Base-by-base conservation (phyloP, 345 rosid genomes). In the Xanthoceras sorbifolium region DNA sequence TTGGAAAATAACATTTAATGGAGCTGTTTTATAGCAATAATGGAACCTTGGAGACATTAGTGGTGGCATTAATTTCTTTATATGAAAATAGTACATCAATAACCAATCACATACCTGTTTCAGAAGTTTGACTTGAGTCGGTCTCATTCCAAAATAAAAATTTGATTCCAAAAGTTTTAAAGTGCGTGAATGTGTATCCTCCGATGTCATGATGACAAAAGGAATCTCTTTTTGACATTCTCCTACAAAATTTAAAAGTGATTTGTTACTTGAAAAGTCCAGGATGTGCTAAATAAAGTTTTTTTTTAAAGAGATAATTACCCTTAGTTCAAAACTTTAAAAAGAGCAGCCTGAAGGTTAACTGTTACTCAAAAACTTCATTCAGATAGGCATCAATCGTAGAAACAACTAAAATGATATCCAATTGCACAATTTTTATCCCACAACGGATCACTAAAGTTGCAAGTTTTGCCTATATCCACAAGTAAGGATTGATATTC, bases 161-260 rank as follows among this genome's bases (percentile, higher is more conserved):
- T 91, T 92, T 57, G 83, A 83, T 81, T 93, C 97, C 77, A 96
- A 73, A 69, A 93, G 92, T 61, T 90, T 83, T 44, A 78, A 5
- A 1, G 93, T 96, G 55, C 89, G 94, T 64, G 87, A 78, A 85
- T 96, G 94, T 20, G 99, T 96, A 77, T 96, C 99, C 83, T 96
- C 99, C 3, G 98, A 96, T 46, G 98, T 96, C 99, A 96, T 96
- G 67, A 96, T 93, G 70, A 84, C 89, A 74, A 96, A 89, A 38
- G 99, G 99, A 83, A 92, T 90, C 80, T 88, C 91, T 73, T 80
- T 85, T 71, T 85, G 81, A 73, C 79, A 72, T 73, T 76, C 83
- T 73, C 87, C 99, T 95, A 79, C 74, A 82, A 71, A n/a, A 69
- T 72, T 71, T 44, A 29, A 64, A 44, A 42, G 15, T 15, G 68